A percentile compares a stretch with the other conserved stretches of the same genome.
These are phyloP conservation scores for Apiotrichum brassicae DNA, from an alignment of 1,284 basidiomycete genomes.

Conservation along the genomic window DNA sequence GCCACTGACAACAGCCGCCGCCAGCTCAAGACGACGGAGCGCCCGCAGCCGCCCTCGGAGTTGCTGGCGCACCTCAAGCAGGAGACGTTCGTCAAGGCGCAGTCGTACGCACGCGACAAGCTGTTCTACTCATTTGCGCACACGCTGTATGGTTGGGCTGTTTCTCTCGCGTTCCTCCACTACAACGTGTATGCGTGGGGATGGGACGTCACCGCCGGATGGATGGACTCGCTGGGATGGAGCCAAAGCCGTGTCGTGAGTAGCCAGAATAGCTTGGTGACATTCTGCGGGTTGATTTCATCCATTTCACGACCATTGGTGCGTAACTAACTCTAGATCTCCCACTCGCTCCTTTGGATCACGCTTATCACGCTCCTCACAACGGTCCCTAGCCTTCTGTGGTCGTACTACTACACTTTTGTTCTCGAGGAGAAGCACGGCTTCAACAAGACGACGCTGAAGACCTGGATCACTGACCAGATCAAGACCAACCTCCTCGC, in stretches of 20 bases:
- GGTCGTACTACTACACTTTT: constrained; percentile 80
- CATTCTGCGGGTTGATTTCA: too few species aligned
- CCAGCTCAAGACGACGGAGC: constrained; percentile 77
- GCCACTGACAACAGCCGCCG: constrained; percentile 52
- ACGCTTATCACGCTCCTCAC: constrained; percentile 62
- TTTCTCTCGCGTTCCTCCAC: constrained; percentile 67
- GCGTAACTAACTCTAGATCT: constrained; percentile 54
- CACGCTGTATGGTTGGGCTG: constrained; percentile 62
- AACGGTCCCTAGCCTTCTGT: constrained; percentile 62
- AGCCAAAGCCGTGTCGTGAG: constrained; percentile 30
- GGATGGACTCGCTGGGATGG: constrained; percentile 51
- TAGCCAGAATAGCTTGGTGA: too few species aligned
- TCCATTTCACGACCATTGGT: too few species aligned
- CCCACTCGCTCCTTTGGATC: constrained; percentile 74
- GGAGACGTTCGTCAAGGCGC: constrained; percentile 79
- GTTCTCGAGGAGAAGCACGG: constrained; percentile 91
- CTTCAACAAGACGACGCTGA: constrained; percentile 87
- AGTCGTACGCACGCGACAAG: constrained; percentile 86
- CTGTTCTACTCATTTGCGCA: constrained; percentile 73
- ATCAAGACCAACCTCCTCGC: constrained; percentile 72
- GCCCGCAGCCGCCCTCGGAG: constrained; percentile 66
- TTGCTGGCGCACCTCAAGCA: constrained; percentile 65
- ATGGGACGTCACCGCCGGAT: constrained; percentile 52
- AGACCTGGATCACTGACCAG: constrained; percentile 68
- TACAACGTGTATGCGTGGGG: constrained; percentile 71